Base-by-base conservation (phyloP, 148 eudicot species). In the Fagopyrum tataricum region DNA sequence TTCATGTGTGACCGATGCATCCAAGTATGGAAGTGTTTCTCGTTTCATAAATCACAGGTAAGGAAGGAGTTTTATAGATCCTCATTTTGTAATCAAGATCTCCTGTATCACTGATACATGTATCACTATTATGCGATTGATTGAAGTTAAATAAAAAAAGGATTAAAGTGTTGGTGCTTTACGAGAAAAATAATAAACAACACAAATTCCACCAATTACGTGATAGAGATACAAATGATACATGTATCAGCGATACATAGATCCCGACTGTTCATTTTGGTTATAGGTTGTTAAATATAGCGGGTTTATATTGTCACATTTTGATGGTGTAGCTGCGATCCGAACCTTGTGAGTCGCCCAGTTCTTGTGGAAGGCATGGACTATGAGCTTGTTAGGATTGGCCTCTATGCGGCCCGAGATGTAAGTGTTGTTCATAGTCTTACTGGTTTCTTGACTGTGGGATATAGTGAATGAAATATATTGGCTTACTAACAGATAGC, bases 301-400 rank as follows among this genome's bases (percentile, higher is more conserved):
- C 20, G 40, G 43, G 48, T 71, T 67, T 4, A 44, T 51, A 42
- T 24, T 44, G 23, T n/a, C n/a, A 72, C 55, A 56, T 39, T 72
- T 73, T 73, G 13, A 44, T 72, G 47, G 52, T 77, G 82, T 79
- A 95, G 99, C 88, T 95, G 99, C 85, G 85, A 85, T 52, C 99
- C 99, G 2, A 95, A 95, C 83, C 96, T 95, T 72, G 87, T 73
- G 72, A 89, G 79, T 78, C 88, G 84, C 77, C 85, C 88, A 84
- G 99, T 95, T 81, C 87, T 95, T 74, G 88, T 92, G 70, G 97
- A 95, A 84, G 90, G 92, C 87, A 87, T 95, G 96, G 97, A 95
- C 72, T 78, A 81, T 75, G 87, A 81, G 73, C 86, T 86, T 67
- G 87, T 90, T 18, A 97, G 85, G 77, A 79, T 95, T 71, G 99